Evolutionary conservation across 164 flowering plant genomes (phyloP).

Genomic region (Cinnamomum chago): DNA sequence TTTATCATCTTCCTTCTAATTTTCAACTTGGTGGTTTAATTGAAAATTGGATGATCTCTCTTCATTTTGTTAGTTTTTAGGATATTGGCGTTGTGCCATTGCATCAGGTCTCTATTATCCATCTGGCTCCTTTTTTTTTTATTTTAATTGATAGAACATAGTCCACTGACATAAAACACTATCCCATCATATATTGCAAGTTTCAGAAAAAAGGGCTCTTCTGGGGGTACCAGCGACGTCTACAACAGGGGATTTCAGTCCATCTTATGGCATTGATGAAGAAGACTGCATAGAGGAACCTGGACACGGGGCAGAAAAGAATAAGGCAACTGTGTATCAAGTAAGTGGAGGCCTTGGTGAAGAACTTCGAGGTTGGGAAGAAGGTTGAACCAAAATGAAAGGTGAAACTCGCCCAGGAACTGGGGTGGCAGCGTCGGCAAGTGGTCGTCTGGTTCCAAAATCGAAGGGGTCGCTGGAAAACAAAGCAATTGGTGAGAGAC

Average conservation of each 20-base stretch:
- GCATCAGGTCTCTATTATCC: neutral
- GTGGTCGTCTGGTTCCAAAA: constrained; percentile 97
- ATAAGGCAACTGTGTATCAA: constrained; percentile 17
- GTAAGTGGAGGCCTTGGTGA: constrained; percentile 87
- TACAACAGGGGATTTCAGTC: constrained; percentile 30
- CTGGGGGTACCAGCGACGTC: constrained; percentile 34
- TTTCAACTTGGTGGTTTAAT: too few species aligned
- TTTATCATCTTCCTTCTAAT: too few species aligned
- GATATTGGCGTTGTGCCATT: neutral
- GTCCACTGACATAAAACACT: neutral
- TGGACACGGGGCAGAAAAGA: too few species aligned
- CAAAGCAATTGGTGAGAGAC: constrained; percentile 80
- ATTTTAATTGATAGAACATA: neutral
- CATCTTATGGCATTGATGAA: constrained; percentile 30
- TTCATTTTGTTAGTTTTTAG: too few species aligned
- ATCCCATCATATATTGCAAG: too few species aligned
- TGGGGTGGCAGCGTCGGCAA: constrained; percentile 81
- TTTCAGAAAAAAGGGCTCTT: constrained; percentile 18
- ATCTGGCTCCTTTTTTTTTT: neutral
- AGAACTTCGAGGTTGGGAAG: constrained; percentile 78
- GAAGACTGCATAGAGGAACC: constrained; percentile 17
- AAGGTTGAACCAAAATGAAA: constrained; percentile 91
- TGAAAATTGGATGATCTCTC: too few species aligned
- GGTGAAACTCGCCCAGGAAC: constrained; percentile 78
- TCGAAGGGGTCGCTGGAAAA: constrained; percentile 86